These are phyloP conservation scores for Lasiosphaeria miniovina DNA, from an alignment of 495 filamentous ascomycete genomes.

Conservation along the genomic window DNA sequence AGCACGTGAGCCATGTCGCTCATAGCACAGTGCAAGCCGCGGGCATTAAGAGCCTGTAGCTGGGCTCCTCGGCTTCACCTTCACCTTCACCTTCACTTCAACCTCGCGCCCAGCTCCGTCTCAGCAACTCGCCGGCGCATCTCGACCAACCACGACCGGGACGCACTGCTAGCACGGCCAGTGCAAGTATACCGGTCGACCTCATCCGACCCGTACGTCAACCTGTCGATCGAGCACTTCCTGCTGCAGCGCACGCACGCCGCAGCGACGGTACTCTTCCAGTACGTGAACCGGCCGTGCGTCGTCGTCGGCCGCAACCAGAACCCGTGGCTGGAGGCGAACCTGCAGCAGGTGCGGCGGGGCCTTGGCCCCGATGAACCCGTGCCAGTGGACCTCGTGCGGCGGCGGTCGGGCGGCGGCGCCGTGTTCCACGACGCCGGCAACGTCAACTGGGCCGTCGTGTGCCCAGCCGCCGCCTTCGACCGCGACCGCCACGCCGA, in stretches of 20 bases:
- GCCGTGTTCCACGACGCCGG: constrained; percentile 90
- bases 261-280: constrained; percentile 72
- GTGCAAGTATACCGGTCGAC: constrained; percentile 73
- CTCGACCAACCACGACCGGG: background rate
- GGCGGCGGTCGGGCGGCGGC: constrained; percentile 82
- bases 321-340: constrained; percentile 92
- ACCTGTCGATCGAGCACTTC: constrained; percentile 93
- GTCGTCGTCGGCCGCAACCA: constrained; percentile 94
- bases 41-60: background rate
- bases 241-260: constrained; percentile 69
- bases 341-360: constrained; percentile 56
- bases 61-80: background rate
- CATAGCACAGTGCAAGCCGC: background rate
- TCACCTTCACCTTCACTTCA: background rate
- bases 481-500: constrained; percentile 82
- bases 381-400: constrained; percentile 57
- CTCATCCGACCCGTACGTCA: constrained; percentile 74
- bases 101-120: background rate
- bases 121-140: background rate
- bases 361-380: constrained; percentile 3
- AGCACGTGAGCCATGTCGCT: background rate
- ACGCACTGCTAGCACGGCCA: constrained; percentile 5
- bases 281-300: constrained; percentile 83
- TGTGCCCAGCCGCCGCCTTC: constrained; percentile 70
- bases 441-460: constrained; percentile 92